These are phyloP conservation scores for Paracamarosporium sp. DNA, from an alignment of 2,329 filamentous ascomycete genomes.

Conservation along the genomic window DNA sequence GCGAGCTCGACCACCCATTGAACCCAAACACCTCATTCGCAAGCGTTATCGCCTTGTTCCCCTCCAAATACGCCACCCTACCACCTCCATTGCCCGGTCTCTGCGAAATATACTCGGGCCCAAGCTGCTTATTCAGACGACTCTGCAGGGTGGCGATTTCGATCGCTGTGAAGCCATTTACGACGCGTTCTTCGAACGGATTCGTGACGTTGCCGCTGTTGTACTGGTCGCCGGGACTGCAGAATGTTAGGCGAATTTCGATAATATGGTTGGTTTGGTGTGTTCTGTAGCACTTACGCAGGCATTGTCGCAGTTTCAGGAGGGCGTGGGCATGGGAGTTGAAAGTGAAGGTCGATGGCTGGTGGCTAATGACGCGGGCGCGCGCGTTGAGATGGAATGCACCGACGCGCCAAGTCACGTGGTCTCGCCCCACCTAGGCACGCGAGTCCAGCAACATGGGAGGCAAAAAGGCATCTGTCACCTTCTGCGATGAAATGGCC, in stretches of 20 bases:
- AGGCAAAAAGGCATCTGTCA: background rate
- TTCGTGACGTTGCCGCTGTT: conserved; percentile 60
- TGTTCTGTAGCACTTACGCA: conserved; percentile 33
- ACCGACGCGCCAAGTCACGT: conserved; percentile 26
- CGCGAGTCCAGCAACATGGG: background rate
- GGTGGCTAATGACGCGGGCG: conserved; percentile 37
- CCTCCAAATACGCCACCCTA: conserved; percentile 92
- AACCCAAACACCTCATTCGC: conserved; percentile 97
- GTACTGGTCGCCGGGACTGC: conserved; percentile 48
- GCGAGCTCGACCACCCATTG: conserved; percentile 97
- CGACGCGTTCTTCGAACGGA: conserved; percentile 80
- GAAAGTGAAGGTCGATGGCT: conserved; percentile 29
- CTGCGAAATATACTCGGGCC: conserved; percentile 93
- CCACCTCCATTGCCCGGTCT: conserved; percentile 81
- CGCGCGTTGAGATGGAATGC: conserved; percentile 26
- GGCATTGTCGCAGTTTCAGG: conserved; percentile 38
- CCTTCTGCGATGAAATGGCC: too few relatives aligned
- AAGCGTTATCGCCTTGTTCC: conserved; percentile 93
- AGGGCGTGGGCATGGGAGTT: conserved; percentile 29
- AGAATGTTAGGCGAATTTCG: conserved; percentile 20
- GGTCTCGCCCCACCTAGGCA: conserved; percentile 17
- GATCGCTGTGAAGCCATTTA: conserved; percentile 84
- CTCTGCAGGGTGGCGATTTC: conserved; percentile 89
- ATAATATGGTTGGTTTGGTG: background rate
- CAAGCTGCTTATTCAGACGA: conserved; percentile 89